These are phyloP conservation scores for Colletotrichum graminicola DNA, from an alignment of 2,329 filamentous ascomycete species.

Conservation along the genomic window DNA sequence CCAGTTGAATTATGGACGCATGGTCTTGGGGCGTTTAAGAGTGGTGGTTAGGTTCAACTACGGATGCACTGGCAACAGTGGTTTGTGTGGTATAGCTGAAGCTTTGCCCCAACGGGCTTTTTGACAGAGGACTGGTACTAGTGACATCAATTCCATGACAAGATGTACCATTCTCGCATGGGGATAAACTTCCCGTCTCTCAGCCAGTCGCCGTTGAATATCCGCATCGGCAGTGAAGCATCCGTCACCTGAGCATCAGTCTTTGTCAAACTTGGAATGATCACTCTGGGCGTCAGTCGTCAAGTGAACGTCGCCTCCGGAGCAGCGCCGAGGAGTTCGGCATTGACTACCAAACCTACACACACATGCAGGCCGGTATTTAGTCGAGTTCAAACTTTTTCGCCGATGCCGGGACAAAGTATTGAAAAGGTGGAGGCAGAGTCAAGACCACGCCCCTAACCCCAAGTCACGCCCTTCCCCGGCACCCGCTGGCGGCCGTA, in stretches of 20 bases:
- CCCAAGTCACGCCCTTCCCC: not conserved
- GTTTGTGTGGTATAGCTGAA: not conserved
- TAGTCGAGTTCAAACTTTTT: not conserved
- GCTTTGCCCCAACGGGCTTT: not conserved
- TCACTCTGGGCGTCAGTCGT: not conserved
- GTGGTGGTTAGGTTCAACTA: not conserved
- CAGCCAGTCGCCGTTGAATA: not conserved
- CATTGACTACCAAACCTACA: not conserved
- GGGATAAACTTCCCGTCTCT: not conserved
- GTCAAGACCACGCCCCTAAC: not conserved
- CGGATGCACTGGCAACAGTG: not conserved
- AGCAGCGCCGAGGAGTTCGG: not conserved
- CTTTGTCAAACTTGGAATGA: not conserved
- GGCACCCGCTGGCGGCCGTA: constrained; percentile 11
- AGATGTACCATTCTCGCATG: too few species aligned
- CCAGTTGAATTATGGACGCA: not conserved
- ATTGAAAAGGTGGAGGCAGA: not conserved
- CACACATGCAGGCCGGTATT: not conserved
- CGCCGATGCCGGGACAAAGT: constrained; percentile 5
- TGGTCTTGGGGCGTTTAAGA: not conserved
- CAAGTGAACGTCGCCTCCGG: not conserved
- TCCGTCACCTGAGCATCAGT: not conserved
- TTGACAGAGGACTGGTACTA: not conserved
- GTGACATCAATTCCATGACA: not conserved
- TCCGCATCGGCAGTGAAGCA: not conserved